Base-by-base conservation (phyloP, 495 filamentous ascomycete species). In the Annulohypoxylon nitens region DNA sequence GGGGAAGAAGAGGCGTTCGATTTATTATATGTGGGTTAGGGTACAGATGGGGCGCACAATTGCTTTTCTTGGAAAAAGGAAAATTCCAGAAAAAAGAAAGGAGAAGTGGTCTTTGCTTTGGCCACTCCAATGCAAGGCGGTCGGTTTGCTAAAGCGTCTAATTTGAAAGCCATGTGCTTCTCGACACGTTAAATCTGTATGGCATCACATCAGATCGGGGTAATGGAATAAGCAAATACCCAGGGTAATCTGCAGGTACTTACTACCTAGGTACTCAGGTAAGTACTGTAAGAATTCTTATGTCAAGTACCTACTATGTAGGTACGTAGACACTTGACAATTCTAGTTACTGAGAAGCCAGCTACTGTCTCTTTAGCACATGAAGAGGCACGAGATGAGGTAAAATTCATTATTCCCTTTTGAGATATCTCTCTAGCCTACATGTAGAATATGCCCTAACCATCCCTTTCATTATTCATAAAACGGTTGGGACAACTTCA, bases 391-490 rank as follows among this genome's bases (percentile, higher is more conserved):
- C 9, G 6, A 39, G 53, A 10, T 16, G n/a, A 14, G 14, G n/a
- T 50, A 51, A 34, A 7, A 25, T 63, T 63, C 45, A 36, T 63
- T 20, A 37, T 63, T 41, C 33, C 26, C 16, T 60, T 43, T 36
- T 26, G 45, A 34, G 59, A 37, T 41, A 36, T 36, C 59, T 50
- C 26, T 37, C 30, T 36, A 36, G 60, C 7, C 45, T 57, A 50
- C 33, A 60, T 25, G 36, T 43, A 60, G 57, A 41, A 41, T 18
- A 64, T 55, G 12, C 10, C 14, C 45, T 63, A 25, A 59, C 64
- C 43, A 33, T 12, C 26, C 33, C 33, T 37, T 25, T 61, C 68
- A 26, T 61, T 54, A 36, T 54, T 71, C 68, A 47, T 65, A 64
- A 60, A 9, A 34, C 45, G 34, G 23, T 33, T 20, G 10, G 43